Evolutionary conservation across 2,329 filamentous ascomycete genomes (phyloP).

Genomic region (Fusarium palustre): DNA sequence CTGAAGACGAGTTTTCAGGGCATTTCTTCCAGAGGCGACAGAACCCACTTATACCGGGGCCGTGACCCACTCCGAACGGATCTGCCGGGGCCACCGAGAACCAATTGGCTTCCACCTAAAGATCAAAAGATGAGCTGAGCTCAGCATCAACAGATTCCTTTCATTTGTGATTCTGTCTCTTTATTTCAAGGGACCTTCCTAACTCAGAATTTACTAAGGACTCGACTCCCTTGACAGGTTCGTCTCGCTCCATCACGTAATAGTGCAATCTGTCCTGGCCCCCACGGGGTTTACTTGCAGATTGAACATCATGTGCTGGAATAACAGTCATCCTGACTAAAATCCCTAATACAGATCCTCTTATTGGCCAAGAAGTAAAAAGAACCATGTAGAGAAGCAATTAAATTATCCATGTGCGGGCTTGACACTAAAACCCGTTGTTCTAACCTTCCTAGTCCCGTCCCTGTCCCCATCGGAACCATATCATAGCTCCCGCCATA

Average conservation of each 20-base stretch:
- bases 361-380: slow-evolving; percentile 10
- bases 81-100: slow-evolving; percentile 28
- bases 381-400: not conserved
- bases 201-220: not conserved
- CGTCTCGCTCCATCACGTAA: slow-evolving; percentile 34
- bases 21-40: not conserved
- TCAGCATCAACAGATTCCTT: slow-evolving; percentile 1
- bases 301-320: not conserved
- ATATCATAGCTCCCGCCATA: slow-evolving; percentile 33
- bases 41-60: no score
- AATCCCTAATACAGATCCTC: slow-evolving; percentile 10
- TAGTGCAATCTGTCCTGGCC: slow-evolving; percentile 14
- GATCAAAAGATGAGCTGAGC: not conserved
- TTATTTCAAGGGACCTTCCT: slow-evolving; percentile 21
- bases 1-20: not conserved
- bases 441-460: not conserved
- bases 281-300: slow-evolving; percentile 28
- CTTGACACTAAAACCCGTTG: not conserved
- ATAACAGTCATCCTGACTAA: not conserved
- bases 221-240: not conserved
- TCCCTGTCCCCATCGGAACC: slow-evolving; percentile 14
- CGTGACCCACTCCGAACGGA: slow-evolving; percentile 26
- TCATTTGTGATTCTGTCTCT: not conserved
- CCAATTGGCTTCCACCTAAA: slow-evolving; percentile 20
- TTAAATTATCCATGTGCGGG: not conserved